phyloP scores from a whole-genome alignment of 2,329 filamentous ascomycete genomes.

The Diaporthe longicolla region DNA sequence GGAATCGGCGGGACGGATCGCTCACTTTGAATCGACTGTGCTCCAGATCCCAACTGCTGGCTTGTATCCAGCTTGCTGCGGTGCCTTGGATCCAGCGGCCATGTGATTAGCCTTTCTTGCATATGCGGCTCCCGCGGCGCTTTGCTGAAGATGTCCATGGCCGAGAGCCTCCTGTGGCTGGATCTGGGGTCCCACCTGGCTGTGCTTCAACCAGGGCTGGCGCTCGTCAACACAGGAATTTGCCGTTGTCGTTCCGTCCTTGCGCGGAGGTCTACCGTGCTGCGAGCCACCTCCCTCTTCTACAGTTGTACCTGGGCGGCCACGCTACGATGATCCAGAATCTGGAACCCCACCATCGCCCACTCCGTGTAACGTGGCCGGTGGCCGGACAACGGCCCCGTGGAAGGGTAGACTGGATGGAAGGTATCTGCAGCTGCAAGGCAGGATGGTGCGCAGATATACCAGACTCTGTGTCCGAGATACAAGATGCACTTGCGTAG shows the following conservation, averaged over 20 bases:
- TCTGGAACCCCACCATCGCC: slow-evolving; percentile 5
- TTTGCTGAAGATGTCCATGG: slow-evolving; percentile 22
- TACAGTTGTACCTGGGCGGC: slow-evolving; percentile 4
- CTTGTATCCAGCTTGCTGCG: slow-evolving; percentile 27
- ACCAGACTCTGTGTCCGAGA: background rate
- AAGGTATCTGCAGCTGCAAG: slow-evolving; percentile 12
- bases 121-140: slow-evolving; percentile 35
- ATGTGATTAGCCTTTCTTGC: slow-evolving; percentile 34
- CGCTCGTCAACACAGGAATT: slow-evolving; percentile 4
- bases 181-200: background rate
- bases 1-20: slow-evolving; percentile 40
- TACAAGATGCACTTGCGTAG: background rate
- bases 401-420: slow-evolving; percentile 12
- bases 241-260: slow-evolving; percentile 4
- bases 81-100: slow-evolving; percentile 12
- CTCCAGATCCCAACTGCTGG: slow-evolving; percentile 26
- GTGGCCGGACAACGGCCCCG: background rate
- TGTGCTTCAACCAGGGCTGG: slow-evolving; percentile 19
- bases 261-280: background rate
- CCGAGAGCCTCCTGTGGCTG: slow-evolving; percentile 39
- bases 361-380: slow-evolving; percentile 26
- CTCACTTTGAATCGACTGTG: slow-evolving; percentile 36
- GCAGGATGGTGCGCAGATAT: slow-evolving; percentile 19
- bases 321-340: slow-evolving; percentile 7
- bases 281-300: background rate